These are phyloP conservation scores for Plasmodium chabaudi DNA, from an alignment of 169 alveolate species.

Conservation along the genomic window DNA sequence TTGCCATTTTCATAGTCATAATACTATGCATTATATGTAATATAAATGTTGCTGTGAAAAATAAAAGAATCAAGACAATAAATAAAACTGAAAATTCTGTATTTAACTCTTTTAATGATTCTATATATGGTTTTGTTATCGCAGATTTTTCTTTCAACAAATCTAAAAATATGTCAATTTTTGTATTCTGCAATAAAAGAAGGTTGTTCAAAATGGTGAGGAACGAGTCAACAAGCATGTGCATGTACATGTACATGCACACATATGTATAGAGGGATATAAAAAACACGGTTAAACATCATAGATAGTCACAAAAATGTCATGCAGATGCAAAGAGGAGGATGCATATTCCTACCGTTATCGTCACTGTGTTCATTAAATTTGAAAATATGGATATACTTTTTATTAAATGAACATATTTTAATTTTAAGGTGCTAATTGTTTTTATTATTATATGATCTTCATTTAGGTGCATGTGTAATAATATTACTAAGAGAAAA, in stretches of 20 bases:
- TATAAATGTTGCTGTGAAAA: constrained; percentile 32
- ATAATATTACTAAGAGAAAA: constrained; percentile 17
- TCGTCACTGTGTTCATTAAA: constrained; percentile 34
- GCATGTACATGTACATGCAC: too few species aligned
- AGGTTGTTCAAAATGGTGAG: not conserved
- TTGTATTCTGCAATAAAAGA: constrained; percentile 11
- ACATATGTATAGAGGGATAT: too few species aligned
- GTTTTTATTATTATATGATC: constrained; percentile 61
- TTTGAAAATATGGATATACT: constrained; percentile 35
- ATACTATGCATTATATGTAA: constrained; percentile 39
- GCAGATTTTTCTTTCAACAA: constrained; percentile 1
- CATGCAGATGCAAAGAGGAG: not conserved
- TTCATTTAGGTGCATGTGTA: constrained; percentile 55
- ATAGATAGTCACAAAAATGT: too few species aligned
- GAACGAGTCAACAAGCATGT: not conserved
- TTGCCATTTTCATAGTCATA: constrained; percentile 38
- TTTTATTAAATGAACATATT: constrained; percentile 45
- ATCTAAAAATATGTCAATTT: constrained; percentile 37
- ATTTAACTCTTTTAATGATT: constrained; percentile 35
- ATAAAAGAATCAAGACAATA: constrained; percentile 34
- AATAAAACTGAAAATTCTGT: constrained; percentile 64
- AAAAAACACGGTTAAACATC: too few species aligned
- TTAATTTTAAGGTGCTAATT: constrained; percentile 41
- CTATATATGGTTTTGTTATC: constrained; percentile 49
- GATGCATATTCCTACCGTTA: constrained; percentile 10